Evolutionary conservation across 768 basidiomycete species (phyloP), one percentile per base, ranked within the genome.

Genomic region (Xerocomus brunneocitrinus): DNA sequence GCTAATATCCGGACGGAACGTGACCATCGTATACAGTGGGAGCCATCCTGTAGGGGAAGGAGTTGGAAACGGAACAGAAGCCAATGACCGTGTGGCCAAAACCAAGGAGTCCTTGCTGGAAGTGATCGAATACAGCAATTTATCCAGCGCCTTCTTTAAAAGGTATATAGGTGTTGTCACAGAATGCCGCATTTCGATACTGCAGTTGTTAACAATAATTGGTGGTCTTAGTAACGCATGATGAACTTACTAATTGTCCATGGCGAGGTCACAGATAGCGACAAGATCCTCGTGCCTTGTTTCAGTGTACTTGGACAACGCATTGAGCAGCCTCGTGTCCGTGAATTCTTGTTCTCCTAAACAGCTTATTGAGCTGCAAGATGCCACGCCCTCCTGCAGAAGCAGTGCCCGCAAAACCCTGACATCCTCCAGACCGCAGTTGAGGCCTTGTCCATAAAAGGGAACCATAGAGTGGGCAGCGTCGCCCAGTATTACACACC

Each of bases 401-500:
- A 98, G 77, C 52, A 94, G 73, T 30, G 82, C 77, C 54, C 84
- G 81, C 59, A 99, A 79, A 49, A 98, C 82, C 60, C 97, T 84
- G 62, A 98, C 94, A 70, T 99, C 95, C 73, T 99, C 95, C 49
- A 99, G 80, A 14, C 95, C 95, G 66, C 95, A 97, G 67, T 99
- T 99, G 61, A 98, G 79, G 39, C 95, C 95, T 77, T 99, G 95
- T 40, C 95, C 90, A 68, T 89, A 94, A 74, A 94, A 95, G 57
- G 95, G 95, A n/a, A 95, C 94, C 94, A 98, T 98, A 40, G 92
- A 89, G 71, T 99, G 95, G 10, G 93, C 91, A 38, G 95, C 88
- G 71, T 99, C 95, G 51, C 95, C 95, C 47, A 99, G 73, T 51
- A 98, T 80, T 36, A 98, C 79, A 57, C 78, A 91, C 61, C 89